Evolutionary conservation across 768 basidiomycete genomes (phyloP), one percentile per base, ranked within the genome.

Genomic region (Tulasnella sp.): DNA sequence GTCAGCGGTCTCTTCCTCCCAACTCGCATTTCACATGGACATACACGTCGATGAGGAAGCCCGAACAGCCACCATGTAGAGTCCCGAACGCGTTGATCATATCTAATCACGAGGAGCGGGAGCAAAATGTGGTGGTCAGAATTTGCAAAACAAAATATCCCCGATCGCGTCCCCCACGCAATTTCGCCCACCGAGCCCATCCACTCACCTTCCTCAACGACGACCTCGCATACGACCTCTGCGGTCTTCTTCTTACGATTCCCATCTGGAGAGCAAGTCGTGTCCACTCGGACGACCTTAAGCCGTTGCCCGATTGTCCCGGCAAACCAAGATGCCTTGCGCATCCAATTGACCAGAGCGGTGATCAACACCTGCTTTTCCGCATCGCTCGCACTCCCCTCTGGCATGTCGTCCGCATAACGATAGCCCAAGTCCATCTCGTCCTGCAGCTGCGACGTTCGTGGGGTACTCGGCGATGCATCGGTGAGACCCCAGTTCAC

Each of bases 311-410:
- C 67, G 44, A 69, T 44, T 26, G 41, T 69, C 29, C 67, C 67
- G 19, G 67, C 67, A 44, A 69, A 69, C 67, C 67, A 69, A 26
- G 67, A 41, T 44, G 67, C 67, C 44, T 69, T 69, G 40, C 67
- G 39, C 67, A 69, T 69, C 67, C 67, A 69, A 22, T 41, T 52
- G 9, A 69, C 34, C 67, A 69, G 19, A 16, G 67, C 67, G 3
- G 32, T n/a, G 44, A 69, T 52, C 39, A 69, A 41, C 40, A 69
- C 67, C 32, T 26, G 37, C 67, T 69, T 69, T n/a, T 69, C 67
- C 29, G 32, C 39, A 1, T 42, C 40, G 40, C 40, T 42, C 35
- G 67, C 67, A 22, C 37, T 32, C n/a, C 67, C 67, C 64, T 65
- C 64, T 36, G 64, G 64, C 64, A 65, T 65, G 19, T 65, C 52